Conservation (phyloP, 2,329 filamentous ascomycete genomes). For the Colletotrichum cereale region DNA sequence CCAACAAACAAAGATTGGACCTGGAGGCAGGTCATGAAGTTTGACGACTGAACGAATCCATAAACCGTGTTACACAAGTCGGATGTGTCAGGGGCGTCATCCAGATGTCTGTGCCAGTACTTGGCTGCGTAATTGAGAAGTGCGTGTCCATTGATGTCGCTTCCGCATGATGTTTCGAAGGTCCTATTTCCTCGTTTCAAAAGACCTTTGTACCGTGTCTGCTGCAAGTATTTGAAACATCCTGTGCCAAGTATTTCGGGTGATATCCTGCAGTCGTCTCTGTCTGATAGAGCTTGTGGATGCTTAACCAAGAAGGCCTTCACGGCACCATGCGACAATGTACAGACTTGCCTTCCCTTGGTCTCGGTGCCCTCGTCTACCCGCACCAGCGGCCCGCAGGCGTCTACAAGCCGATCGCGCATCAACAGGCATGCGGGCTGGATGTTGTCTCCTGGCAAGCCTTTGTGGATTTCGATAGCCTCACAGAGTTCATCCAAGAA, state of each 20-base stretch:
- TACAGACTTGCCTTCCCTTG: neutral
- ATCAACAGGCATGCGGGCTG: neutral
- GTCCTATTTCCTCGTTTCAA: neutral
- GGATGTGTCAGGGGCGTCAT: neutral
- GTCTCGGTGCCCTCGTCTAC: neutral
- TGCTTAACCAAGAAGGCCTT: neutral
- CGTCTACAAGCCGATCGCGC: neutral
- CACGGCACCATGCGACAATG: neutral
- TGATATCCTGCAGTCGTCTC: neutral
- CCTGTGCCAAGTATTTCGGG: neutral
- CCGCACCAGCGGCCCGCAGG: neutral
- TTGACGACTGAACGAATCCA: neutral
- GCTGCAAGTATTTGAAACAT: neutral
- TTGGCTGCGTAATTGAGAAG: neutral
- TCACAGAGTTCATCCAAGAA: neutral
- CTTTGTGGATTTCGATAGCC: neutral
- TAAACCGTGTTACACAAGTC: neutral
- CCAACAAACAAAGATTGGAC: too few relatives aligned
- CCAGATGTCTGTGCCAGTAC: neutral
- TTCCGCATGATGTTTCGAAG: neutral
- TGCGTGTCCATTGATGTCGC: neutral
- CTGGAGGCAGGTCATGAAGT: neutral
- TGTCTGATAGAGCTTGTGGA: neutral
- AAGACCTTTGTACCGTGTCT: neutral
- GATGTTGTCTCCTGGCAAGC: neutral